Evolutionary conservation across 2,329 filamentous ascomycete species (phyloP).

Genomic region (Colletotrichum sp.): DNA sequence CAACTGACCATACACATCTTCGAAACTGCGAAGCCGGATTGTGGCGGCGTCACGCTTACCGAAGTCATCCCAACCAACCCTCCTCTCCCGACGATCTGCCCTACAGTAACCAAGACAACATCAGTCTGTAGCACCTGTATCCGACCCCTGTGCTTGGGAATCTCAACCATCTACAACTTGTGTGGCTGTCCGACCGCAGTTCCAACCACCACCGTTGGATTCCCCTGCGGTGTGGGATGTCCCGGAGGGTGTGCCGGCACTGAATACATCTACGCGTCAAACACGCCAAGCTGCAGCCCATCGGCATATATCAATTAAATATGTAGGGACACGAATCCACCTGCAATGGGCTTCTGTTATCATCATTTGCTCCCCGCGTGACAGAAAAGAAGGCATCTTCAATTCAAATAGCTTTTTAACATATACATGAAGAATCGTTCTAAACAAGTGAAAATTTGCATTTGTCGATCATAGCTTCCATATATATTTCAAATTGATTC

Average conservation of each 20-base stretch:
- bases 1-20: not conserved
- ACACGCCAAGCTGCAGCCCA: not conserved
- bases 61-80: not conserved
- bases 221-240: not conserved
- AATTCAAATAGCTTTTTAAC: not conserved
- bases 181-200: slow-evolving; percentile 8
- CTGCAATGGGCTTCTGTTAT: not conserved
- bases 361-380: not conserved
- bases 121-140: slow-evolving; percentile 8
- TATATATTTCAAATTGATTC: not conserved
- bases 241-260: slow-evolving; percentile 14
- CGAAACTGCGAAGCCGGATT: not conserved
- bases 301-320: not conserved
- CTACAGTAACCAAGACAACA: not conserved
- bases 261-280: slow-evolving; percentile 1
- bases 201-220: not conserved
- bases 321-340: not conserved
- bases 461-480: not conserved
- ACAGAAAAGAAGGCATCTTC: not conserved
- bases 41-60: not conserved
- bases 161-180: not conserved
- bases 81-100: not conserved
- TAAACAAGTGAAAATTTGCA: not conserved
- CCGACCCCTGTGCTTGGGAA: not conserved
- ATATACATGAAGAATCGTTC: not conserved